Conservation (phyloP, 129 eudicot species). For the Cynara cardunculus region DNA sequence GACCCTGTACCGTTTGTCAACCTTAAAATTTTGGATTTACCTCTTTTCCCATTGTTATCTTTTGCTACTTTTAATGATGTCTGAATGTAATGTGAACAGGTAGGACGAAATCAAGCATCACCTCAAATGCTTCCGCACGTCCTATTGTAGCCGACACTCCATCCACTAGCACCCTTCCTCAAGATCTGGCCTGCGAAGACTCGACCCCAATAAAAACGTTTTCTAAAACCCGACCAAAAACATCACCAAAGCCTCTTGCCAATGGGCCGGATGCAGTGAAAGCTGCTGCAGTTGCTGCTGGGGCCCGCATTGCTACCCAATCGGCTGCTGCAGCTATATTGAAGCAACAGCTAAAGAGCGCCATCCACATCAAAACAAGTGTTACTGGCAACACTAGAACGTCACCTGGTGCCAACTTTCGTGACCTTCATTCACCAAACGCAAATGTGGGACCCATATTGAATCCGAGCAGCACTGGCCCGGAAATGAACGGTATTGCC, state of each 20-base stretch:
- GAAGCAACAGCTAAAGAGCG: conserved; percentile 60
- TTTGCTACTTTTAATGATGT: not conserved
- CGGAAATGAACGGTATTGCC: conserved; percentile 16
- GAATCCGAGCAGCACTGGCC: conserved; percentile 18
- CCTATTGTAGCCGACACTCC: conserved; percentile 32
- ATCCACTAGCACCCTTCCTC: conserved; percentile 24
- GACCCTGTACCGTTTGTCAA: not conserved
- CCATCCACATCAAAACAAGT: conserved; percentile 60
- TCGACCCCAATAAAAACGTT: conserved; percentile 26
- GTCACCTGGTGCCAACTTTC: conserved; percentile 13
- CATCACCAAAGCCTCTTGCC: conserved; percentile 39
- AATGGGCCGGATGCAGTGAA: conserved; percentile 47
- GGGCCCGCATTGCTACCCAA: conserved; percentile 80
- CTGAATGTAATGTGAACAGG: conserved; percentile 18
- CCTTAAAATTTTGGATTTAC: not conserved
- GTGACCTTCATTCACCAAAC: conserved; percentile 36
- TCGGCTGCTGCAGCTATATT: conserved; percentile 64
- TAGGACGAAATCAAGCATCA: conserved; percentile 30
- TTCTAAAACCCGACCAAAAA: conserved; percentile 34
- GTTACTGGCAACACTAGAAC: not conserved
- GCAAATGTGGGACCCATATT: conserved; percentile 18
- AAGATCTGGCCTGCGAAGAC: conserved; percentile 32
- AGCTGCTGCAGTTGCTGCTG: conserved; percentile 89
- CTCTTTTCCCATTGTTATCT: not conserved
- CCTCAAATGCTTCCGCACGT: conserved; percentile 16